A percentile compares a stretch with the other conserved stretches of the same genome.
Evolutionary conservation across 495 filamentous ascomycete species (phyloP).

Genomic region (Penicillium simplicissimum): DNA sequence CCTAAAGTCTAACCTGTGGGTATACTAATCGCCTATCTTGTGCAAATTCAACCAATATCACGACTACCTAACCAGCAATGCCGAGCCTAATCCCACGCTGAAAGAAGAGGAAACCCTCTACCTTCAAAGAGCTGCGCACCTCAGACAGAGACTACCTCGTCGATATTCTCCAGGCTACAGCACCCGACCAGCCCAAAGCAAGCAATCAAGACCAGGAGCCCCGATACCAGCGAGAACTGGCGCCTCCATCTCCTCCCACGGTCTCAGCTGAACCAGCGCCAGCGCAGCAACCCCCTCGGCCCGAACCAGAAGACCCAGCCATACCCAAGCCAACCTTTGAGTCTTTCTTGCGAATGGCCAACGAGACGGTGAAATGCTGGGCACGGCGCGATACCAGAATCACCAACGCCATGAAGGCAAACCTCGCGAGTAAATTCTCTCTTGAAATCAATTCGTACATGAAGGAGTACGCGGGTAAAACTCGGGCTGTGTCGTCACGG

Average conservation of each 20-base stretch:
- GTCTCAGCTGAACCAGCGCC: neutral
- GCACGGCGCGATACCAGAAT: neutral
- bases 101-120: neutral
- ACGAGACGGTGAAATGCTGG: neutral
- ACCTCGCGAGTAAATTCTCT: neutral
- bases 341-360: neutral
- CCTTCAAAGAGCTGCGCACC: neutral
- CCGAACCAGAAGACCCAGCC: neutral
- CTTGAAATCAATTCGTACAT: neutral
- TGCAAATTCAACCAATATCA: neutral
- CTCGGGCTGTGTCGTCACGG: neutral
- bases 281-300: neutral
- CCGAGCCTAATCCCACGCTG: conserved; percentile 6
- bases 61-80: neutral
- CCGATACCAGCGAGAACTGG: neutral
- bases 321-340: neutral
- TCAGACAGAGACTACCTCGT: neutral
- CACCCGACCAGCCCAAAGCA: neutral
- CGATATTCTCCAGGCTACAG: neutral
- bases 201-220: neutral
- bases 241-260: neutral
- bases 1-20: too few species aligned
- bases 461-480: conserved; percentile 1
- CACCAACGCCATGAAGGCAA: neutral
- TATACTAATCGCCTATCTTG: neutral